Evolutionary conservation across 345 rosid species (phyloP).

Genomic region (Hypericum androsaemum): DNA sequence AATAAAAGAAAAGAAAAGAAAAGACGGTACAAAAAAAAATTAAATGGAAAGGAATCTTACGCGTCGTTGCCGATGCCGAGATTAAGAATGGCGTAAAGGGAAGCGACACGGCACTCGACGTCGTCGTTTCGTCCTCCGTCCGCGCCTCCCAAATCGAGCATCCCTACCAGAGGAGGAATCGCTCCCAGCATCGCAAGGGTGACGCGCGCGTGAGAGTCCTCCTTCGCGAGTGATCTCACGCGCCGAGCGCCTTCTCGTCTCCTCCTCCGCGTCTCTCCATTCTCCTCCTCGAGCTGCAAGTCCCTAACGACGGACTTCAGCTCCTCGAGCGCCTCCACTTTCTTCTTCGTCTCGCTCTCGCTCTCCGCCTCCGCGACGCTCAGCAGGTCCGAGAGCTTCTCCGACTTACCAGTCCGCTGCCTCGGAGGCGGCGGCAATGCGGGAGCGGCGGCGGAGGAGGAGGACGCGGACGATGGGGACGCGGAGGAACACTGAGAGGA

Average conservation of each 20-base stretch:
- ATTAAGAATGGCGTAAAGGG: conserved; percentile 84
- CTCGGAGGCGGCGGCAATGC: neutral
- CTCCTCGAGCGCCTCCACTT: conserved; percentile 60
- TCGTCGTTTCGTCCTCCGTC: neutral
- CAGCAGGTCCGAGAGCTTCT: conserved; percentile 75
- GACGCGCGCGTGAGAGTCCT: conserved; percentile 54
- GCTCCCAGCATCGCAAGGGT: conserved; percentile 89
- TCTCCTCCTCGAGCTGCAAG: conserved; percentile 35
- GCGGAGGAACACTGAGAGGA: conserved; percentile 22
- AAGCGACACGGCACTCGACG: conserved; percentile 46
- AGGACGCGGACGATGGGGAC: conserved; percentile 16
- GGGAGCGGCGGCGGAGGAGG: neutral
- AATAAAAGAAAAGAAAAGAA: neutral
- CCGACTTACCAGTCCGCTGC: conserved; percentile 35
- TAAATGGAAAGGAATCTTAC: conserved; percentile 35
- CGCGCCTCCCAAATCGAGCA: conserved; percentile 44
- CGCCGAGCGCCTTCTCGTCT: conserved; percentile 40
- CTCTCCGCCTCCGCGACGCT: conserved; percentile 63
- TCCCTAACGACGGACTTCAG: conserved; percentile 58
- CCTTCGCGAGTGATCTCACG: conserved; percentile 67
- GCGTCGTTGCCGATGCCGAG: conserved; percentile 81
- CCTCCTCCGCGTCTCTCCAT: conserved; percentile 8
- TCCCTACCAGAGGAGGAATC: conserved; percentile 81
- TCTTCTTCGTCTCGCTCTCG: conserved; percentile 53
- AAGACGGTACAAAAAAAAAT: neutral